Evolutionary conservation across 2,329 filamentous ascomycete genomes (phyloP).

Genomic region (Aspergillus bombycis): DNA sequence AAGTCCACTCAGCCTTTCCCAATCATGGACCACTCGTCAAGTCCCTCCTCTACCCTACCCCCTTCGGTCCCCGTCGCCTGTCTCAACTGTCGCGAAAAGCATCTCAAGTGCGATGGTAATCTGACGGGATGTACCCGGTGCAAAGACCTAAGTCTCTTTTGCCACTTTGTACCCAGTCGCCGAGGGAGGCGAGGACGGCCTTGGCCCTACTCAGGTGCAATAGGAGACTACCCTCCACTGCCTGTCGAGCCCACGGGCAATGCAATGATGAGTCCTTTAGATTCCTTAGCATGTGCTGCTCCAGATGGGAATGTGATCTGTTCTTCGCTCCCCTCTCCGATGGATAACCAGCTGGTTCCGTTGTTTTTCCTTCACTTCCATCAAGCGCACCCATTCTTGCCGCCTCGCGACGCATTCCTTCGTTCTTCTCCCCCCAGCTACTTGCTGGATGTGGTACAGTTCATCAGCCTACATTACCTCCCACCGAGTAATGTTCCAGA

Average conservation of each 20-base stretch:
- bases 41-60: background rate
- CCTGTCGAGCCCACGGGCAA: background rate
- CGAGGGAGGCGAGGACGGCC: slow-evolving; percentile 7
- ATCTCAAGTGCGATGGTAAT: slow-evolving; percentile 15
- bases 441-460: slow-evolving; percentile 9
- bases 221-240: background rate
- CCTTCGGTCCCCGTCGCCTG: slow-evolving; percentile 9
- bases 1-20: background rate
- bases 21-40: background rate
- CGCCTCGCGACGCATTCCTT: slow-evolving; percentile 6
- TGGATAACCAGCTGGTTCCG: slow-evolving; percentile 1
- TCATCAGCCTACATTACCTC: slow-evolving; percentile 12
- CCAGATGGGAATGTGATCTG: background rate
- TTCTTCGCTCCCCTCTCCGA: no score
- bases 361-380: slow-evolving; percentile 14
- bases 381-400: slow-evolving; percentile 13
- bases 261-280: background rate
- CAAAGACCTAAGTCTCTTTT: slow-evolving; percentile 5
- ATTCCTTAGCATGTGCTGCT: background rate
- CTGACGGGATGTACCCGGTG: slow-evolving; percentile 8
- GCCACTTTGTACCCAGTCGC: slow-evolving; percentile 11
- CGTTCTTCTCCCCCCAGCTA: slow-evolving; percentile 2
- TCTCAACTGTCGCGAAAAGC: slow-evolving; percentile 9
- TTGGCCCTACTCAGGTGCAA: background rate
- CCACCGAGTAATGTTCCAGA: background rate